Evolutionary conservation across 2,329 filamentous ascomycete species (phyloP).

Genomic region (Drechmeria coniospora): DNA sequence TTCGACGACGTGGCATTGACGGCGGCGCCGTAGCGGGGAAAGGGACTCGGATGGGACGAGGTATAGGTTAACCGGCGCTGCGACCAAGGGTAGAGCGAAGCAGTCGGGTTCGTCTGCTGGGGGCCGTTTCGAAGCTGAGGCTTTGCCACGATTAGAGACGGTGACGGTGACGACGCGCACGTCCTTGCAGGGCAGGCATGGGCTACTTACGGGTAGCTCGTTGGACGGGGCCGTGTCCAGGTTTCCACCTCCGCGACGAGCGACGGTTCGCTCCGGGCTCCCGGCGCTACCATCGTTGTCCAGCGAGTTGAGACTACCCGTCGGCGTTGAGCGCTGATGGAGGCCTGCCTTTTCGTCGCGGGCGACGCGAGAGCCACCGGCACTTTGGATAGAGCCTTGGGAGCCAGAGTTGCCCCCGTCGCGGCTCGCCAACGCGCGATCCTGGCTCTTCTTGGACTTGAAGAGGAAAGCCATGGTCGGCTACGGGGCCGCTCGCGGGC

Average conservation of each 20-base stretch:
- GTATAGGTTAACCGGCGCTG: slow-evolving; percentile 78
- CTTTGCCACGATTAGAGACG: too few relatives aligned
- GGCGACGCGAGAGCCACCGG: slow-evolving; percentile 26
- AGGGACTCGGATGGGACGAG: slow-evolving; percentile 67
- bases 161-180: too few relatives aligned
- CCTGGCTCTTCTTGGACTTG: slow-evolving; percentile 66
- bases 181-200: not conserved
- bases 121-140: slow-evolving; percentile 40
- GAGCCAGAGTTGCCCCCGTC: slow-evolving; percentile 34
- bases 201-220: slow-evolving; percentile 26
- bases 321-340: slow-evolving; percentile 51
- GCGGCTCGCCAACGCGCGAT: slow-evolving; percentile 40
- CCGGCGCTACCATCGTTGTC: slow-evolving; percentile 39
- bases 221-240: slow-evolving; percentile 29
- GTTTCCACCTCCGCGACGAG: slow-evolving; percentile 37
- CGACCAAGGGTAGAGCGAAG: slow-evolving; percentile 90
- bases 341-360: slow-evolving; percentile 38
- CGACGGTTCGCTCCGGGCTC: slow-evolving; percentile 52
- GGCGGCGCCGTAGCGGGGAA: slow-evolving; percentile 91
- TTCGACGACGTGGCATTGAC: slow-evolving; percentile 88
- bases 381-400: slow-evolving; percentile 33
- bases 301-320: slow-evolving; percentile 63
- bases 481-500: slow-evolving; percentile 23
- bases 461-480: slow-evolving; percentile 64
- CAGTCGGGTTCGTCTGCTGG: slow-evolving; percentile 41